phyloP scores from a whole-genome alignment of 2,329 filamentous ascomycete species.

The Aspergillus sp. region DNA sequence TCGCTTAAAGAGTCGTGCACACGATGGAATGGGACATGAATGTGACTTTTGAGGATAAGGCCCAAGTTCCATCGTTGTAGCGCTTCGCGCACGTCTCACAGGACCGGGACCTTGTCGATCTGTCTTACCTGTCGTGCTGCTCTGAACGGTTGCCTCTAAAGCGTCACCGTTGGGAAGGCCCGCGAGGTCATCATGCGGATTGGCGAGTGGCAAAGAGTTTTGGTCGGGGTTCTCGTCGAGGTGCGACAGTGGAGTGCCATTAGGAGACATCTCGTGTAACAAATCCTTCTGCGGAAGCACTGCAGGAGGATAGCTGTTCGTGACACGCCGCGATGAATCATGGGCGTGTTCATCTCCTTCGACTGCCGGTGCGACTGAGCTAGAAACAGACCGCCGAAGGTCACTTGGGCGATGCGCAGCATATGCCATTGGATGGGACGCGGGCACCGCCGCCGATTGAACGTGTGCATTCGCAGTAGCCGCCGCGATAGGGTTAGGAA shows the following conservation, averaged over 20 bases:
- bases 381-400: slow-evolving; percentile 80
- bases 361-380: slow-evolving; percentile 69
- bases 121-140: slow-evolving; percentile 51
- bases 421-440: slow-evolving; percentile 38
- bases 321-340: slow-evolving; percentile 68
- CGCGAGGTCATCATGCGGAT: slow-evolving; percentile 57
- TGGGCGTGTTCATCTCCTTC: slow-evolving; percentile 71
- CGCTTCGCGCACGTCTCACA: slow-evolving; percentile 81
- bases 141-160: slow-evolving; percentile 44
- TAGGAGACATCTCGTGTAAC: slow-evolving; percentile 68
- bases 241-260: slow-evolving; percentile 79
- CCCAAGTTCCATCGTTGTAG: slow-evolving; percentile 91
- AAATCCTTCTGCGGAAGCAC: slow-evolving; percentile 69
- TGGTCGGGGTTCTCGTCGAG: slow-evolving; percentile 73
- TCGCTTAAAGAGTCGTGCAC: slow-evolving; percentile 94
- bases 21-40: slow-evolving; percentile 97
- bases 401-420: slow-evolving; percentile 75
- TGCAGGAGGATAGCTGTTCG: slow-evolving; percentile 61
- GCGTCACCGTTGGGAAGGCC: slow-evolving; percentile 56
- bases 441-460: slow-evolving; percentile 32
- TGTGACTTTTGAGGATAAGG: slow-evolving; percentile 97
- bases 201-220: slow-evolving; percentile 57
- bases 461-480: slow-evolving; percentile 43
- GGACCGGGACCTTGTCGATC: slow-evolving; percentile 53
- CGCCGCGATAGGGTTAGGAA: slow-evolving; percentile 59